Conservation (phyloP, 352 stramenopile species). For the Blastocystis sp. region DNA sequence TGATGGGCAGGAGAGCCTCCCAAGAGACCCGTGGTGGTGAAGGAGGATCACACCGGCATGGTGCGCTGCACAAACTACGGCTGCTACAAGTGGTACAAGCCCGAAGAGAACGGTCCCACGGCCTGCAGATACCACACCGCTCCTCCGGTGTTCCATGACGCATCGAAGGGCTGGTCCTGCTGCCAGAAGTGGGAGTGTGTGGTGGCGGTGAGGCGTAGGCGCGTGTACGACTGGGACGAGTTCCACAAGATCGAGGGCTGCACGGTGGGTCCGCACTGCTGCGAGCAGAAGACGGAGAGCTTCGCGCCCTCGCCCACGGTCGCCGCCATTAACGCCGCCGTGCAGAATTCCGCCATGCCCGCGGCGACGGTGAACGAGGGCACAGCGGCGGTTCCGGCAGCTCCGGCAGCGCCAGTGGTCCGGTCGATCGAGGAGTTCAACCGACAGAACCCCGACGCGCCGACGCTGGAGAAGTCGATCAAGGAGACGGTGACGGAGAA, state of each 20-base stretch:
- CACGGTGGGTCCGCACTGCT: constrained; percentile 71
- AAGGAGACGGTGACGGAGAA: constrained; percentile 72
- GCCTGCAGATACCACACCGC: constrained; percentile 80
- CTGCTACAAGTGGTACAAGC: constrained; percentile 72
- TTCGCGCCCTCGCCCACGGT: constrained; percentile 82
- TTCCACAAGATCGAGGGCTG: constrained; percentile 80
- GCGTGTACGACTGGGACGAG: constrained; percentile 89
- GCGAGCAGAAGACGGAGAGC: constrained; percentile 76
- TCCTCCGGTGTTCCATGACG: constrained; percentile 83
- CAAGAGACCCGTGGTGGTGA: constrained; percentile 65
- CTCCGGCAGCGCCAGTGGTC: constrained; percentile 74
- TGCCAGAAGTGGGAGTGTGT: constrained; percentile 75
- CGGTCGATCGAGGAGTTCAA: constrained; percentile 90
- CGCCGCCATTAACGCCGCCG: constrained; percentile 75
- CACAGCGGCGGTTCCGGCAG: constrained; percentile 1
- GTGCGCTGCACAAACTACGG: constrained; percentile 47
- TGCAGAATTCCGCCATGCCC: background rate
- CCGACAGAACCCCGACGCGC: constrained; percentile 82
- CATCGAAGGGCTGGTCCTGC: constrained; percentile 85
- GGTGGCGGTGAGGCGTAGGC: constrained; percentile 76
- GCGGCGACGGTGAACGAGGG: background rate
- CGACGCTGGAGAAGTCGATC: constrained; percentile 79
- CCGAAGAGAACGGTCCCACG: constrained; percentile 78
- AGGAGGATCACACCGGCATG: constrained; percentile 71
- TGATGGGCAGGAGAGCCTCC: constrained; percentile 20